Evolutionary conservation across 192 early-diverging fungal species (phyloP).

Genomic region (Coemansia sp.): DNA sequence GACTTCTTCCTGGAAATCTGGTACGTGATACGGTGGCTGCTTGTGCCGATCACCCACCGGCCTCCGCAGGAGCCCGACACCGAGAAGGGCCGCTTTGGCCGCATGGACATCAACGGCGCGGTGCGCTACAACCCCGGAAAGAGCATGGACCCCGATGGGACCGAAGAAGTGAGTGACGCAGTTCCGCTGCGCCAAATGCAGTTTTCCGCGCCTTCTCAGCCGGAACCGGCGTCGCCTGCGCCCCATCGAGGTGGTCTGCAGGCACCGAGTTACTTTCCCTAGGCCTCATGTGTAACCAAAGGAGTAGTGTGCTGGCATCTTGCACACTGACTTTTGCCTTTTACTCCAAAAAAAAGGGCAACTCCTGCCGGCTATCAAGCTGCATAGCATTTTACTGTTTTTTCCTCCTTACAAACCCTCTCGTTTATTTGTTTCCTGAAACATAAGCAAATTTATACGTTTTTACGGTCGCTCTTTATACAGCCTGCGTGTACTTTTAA

Average conservation of each 20-base stretch:
- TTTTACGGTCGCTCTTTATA: too few species aligned
- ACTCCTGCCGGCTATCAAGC: too few species aligned
- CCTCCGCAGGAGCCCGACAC: slow-evolving; percentile 34
- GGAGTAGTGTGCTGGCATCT: too few species aligned
- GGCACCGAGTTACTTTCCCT: slow-evolving; percentile 3
- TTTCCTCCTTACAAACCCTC: too few species aligned
- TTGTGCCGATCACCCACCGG: slow-evolving; percentile 26
- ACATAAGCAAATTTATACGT: too few species aligned
- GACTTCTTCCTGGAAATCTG: slow-evolving; percentile 50
- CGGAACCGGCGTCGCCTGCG: neutral
- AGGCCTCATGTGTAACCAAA: slow-evolving; percentile 3
- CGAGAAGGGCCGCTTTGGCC: slow-evolving; percentile 49
- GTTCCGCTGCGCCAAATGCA: slow-evolving; percentile 31
- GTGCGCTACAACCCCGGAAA: slow-evolving; percentile 39
- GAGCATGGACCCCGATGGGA: slow-evolving; percentile 13
- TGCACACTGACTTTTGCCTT: too few species aligned
- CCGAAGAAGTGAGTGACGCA: slow-evolving; percentile 30
- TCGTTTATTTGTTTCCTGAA: too few species aligned
- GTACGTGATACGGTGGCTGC: slow-evolving; percentile 45
- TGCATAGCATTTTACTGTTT: too few species aligned
- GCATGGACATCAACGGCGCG: slow-evolving; percentile 53
- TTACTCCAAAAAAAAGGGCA: too few species aligned
- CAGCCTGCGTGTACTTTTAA: slow-evolving; percentile 6
- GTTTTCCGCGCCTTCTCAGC: slow-evolving; percentile 7
- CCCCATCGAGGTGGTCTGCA: neutral